Conservation (phyloP, 83 land plant species). For the Thuja plicata region DNA sequence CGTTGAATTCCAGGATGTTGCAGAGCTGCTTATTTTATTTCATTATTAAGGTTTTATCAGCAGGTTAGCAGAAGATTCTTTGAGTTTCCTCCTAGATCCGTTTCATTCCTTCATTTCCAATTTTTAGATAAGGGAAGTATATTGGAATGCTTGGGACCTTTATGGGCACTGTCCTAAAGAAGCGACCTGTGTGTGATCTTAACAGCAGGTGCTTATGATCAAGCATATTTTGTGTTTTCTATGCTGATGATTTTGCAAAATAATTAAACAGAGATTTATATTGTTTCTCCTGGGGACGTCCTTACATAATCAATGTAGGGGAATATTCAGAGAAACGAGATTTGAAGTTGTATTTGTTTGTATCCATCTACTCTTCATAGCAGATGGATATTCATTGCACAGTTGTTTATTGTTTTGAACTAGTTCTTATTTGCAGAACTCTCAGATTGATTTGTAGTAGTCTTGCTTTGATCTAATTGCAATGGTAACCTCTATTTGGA, state of each 20-base stretch:
- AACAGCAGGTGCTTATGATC: slow-evolving; percentile 12
- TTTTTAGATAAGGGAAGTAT: slow-evolving; percentile 5
- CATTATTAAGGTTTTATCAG: slow-evolving; percentile 3
- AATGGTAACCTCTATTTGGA: not conserved
- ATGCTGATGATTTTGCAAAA: not conserved
- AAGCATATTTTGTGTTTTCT: slow-evolving; percentile 5
- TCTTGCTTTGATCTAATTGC: not conserved
- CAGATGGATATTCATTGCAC: slow-evolving; percentile 5
- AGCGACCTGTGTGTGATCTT: slow-evolving; percentile 8
- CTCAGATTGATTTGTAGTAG: not conserved
- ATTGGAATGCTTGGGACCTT: slow-evolving; percentile 10
- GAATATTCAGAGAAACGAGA: not conserved
- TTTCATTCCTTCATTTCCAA: not conserved
- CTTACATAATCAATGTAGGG: not conserved
- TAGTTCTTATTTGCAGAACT: not conserved
- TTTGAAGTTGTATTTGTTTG: not conserved
- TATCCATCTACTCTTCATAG: not conserved
- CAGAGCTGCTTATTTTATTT: slow-evolving; percentile 2
- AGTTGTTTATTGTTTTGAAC: not conserved
- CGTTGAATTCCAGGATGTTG: not conserved
- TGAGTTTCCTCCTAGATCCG: slow-evolving; percentile 2
- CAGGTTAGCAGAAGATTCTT: not conserved
- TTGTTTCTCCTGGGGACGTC: not conserved
- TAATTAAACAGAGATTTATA: slow-evolving; percentile 1
- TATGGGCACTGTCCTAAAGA: slow-evolving; percentile 7